Base-by-base conservation (phyloP, 208 protist genomes). In the Leishmania gerbilli region DNA sequence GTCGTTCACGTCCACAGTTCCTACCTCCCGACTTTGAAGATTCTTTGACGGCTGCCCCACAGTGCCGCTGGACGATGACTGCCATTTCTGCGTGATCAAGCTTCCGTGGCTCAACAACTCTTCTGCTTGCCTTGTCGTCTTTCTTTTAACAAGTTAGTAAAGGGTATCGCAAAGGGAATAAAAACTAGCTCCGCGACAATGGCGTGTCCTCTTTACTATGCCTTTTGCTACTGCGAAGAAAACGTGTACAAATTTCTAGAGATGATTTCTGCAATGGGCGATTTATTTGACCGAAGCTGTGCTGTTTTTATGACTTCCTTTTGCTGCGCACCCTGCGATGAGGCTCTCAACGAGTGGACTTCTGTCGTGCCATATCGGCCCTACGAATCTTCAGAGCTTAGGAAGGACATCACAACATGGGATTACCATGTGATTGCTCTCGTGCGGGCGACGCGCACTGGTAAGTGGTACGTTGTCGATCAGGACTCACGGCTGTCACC, bases 341-440 rank as follows among this genome's bases (percentile, higher is more conserved):
- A 91, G 67, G 31, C 40, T 8, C 19, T 53, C 9, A 89, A 89
- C 67, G 0, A 69, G 13, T 91, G 88, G 83, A 51, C 69, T 15
- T 89, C 82, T 5, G 21, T 72, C 9, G 88, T 91, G 40, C 88
- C 88, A 8, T 91, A 91, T 68, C 51, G 85, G 0, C 65, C 76
- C 4, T 87, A 68, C 71, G 68, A 77, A 60, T 60, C 31, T 17
- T 13, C 64, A 9, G 75, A 81, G 65, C 5, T 77, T 17, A 58
- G 24, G 17, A 55, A 49, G 9, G 88, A 91, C 49, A 8, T 84
- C 9, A 71, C 77, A 9, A 68, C 84, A 8, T 91, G 84, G 85
- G 88, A 89, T 67, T 87, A 91, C 69, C 85, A 91, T 71, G 88
- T 91, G 6, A 79, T 91, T 69, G 77, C 80, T 40, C 53, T 89